A percentile compares a stretch with the other conserved stretches of the same genome.
phyloP scores from a whole-genome alignment of 1,284 basidiomycete species.

The Rhizoctonia solani region DNA sequence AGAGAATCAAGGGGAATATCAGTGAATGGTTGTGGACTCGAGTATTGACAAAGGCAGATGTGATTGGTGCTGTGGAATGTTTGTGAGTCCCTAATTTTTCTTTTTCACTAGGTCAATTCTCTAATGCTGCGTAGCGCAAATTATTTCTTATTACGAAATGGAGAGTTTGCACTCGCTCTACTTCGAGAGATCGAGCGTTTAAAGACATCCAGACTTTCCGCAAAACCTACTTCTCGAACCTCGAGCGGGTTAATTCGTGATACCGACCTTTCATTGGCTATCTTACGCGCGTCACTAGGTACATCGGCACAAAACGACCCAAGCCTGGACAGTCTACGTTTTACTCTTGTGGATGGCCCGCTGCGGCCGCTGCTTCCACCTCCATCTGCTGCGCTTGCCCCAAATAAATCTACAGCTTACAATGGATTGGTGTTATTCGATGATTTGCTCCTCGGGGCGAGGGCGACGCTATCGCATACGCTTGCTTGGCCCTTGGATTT shows the following conservation, averaged over 20 bases:
- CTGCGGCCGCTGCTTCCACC: constrained; percentile 76
- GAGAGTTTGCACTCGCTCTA: constrained; percentile 79
- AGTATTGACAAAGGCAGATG: constrained; percentile 80
- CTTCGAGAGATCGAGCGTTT: constrained; percentile 82
- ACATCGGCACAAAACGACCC: constrained; percentile 83
- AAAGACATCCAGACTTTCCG: constrained; percentile 72
- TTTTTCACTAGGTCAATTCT: constrained; percentile 35
- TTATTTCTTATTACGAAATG: constrained; percentile 86
- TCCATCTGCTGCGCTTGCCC: constrained; percentile 45
- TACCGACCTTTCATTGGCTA: constrained; percentile 80
- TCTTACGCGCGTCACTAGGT: constrained; percentile 80
- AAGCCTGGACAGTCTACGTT: constrained; percentile 67
- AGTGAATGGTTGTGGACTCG: constrained; percentile 93
- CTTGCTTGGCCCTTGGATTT: constrained; percentile 85
- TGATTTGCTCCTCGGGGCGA: constrained; percentile 77
- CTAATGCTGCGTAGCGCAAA: constrained; percentile 56
- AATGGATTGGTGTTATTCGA: constrained; percentile 60
- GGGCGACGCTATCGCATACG: constrained; percentile 66
- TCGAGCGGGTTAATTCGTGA: constrained; percentile 75
- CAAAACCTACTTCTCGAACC: constrained; percentile 52
- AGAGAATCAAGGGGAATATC: constrained; percentile 69
- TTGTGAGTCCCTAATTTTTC: constrained; percentile 53
- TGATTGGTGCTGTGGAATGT: constrained; percentile 74
- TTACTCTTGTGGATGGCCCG: constrained; percentile 76
- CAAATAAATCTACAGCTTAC: background rate